Evolutionary conservation across 2,329 filamentous ascomycete genomes (phyloP), one percentile per base, ranked within the genome.

Genomic region (Sclerotiophoma versabilis): DNA sequence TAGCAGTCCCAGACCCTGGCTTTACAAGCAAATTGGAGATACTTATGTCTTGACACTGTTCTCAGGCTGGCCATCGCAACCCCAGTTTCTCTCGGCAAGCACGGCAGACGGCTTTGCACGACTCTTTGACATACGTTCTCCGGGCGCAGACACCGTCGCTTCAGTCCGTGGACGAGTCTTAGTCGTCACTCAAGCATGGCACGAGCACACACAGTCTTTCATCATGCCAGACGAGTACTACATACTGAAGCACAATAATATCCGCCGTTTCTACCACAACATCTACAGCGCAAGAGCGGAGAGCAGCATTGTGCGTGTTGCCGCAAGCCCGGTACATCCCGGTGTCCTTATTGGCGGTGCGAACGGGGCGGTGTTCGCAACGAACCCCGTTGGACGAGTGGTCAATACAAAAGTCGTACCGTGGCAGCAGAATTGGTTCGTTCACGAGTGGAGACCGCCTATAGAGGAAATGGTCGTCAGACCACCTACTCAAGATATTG

Each of bases 361-460:
- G 0, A 79, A 79, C 32, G 85, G 85, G 0, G 76, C 77, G 15
- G 80, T 84, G 0, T 66, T 79, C 7, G 77, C 76, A 1, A 79
- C 77, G 2, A 87, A 85, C 60, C 81, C 83, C 0, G 66, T 85
- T 29, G 75, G 77, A 9, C 78, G 81, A 36, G 67, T 84, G 2
- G 58, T 83, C 15, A 80, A 81, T 49, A 69, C 75, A 12, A 85
- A 83, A 58, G 76, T 77, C 9, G 73, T 76, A 8, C 77, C 80
- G 10, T 84, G 78, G 75, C 78, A 84, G 52, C 82, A 84, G 58
- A 79, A 74, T 6, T 85, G 84, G 81, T 86, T 86, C 59, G 69
- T 75, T 20, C 83, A 86, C 60, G 83, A 86, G 49, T 87, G 83
- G 83, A 65, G 77, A 17, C 54, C 56, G 3, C 55, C 63, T 1